Percentiles rank a stretch among this genome's conserved stretches.
phyloP scores from a whole-genome alignment of 208 protist genomes.

The Crithidia mellificae region DNA sequence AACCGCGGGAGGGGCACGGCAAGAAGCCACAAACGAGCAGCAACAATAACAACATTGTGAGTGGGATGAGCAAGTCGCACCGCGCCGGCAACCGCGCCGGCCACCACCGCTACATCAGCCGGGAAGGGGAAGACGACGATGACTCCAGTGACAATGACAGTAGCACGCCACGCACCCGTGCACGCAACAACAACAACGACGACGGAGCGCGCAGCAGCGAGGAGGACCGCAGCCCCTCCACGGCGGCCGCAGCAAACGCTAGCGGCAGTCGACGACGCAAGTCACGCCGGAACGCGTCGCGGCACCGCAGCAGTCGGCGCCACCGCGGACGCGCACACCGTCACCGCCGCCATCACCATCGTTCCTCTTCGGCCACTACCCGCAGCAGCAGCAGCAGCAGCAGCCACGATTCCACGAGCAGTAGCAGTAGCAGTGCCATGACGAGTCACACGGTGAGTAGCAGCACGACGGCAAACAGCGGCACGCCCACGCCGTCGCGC shows the following conservation, averaged over 20 bases:
- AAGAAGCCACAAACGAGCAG: not conserved
- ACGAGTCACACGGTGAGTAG: conserved; percentile 26
- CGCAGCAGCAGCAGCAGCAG: not conserved
- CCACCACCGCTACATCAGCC: too few relatives aligned
- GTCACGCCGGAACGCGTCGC: not conserved
- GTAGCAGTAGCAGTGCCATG: conserved; percentile 8
- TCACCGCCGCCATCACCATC: conserved; percentile 4
- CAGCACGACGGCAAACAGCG: conserved; percentile 19
- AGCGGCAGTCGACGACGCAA: conserved; percentile 3
- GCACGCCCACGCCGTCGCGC: not conserved
- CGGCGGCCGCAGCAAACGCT: not conserved
- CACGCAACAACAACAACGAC: not conserved
- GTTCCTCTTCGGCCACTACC: not conserved
- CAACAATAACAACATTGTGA: not conserved
- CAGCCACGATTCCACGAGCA: not conserved
- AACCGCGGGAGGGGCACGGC: not conserved
- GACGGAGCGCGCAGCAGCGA: conserved; percentile 9
- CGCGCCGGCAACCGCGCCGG: too few relatives aligned
- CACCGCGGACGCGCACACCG: conserved; percentile 3
- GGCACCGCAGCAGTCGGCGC: conserved; percentile 2
- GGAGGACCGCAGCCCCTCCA: not conserved
- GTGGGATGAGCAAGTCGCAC: too few relatives aligned
- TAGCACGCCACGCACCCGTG: conserved; percentile 11
- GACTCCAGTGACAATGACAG: not conserved
- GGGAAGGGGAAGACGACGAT: conserved; percentile 12